Evolutionary conservation across 192 early-diverging fungal genomes (phyloP), one percentile per base, ranked within the genome.

Genomic region (Entomortierella lignicola): DNA sequence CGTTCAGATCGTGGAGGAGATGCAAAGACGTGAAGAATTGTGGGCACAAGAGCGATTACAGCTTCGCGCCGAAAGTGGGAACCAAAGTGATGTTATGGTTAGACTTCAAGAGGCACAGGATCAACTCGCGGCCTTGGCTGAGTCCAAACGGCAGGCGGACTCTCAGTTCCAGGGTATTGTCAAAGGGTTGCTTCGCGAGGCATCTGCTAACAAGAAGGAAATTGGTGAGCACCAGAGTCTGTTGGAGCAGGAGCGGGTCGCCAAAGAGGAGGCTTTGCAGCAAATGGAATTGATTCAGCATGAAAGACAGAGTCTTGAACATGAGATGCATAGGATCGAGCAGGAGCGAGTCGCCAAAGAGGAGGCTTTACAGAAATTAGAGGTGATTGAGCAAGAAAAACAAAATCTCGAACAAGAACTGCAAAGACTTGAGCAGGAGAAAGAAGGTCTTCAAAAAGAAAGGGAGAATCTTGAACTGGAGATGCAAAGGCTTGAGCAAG

Each of bases 161-260:
- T 25, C 55, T 2, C 75, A 79, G 27, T 79, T 79, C 75, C 75
- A 79, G n/a, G 75, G 75, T 8, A 79, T 79, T 15, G 75, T 79
- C 31, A 79, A 79, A 47, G 75, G 75, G 13, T 39, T 79, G n/a
- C 60, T 79, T 34, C 55, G 75, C 2, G 75, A 79, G 39, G 75
- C 75, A 0, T 66, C 75, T 30, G 37, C 48, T 10, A 37, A 60
- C 44, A 79, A 79, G 67, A 79, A 79, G 52, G 67, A 69, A 17
- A 32, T 79, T 2, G 68, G 31, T 12, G 56, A 55, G 17, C 34
- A n/a, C 27, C 55, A 55, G n/a, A 8, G 34, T 18, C 23, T 25
- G 15, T 20, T 77, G 42, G 66, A 68, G 7, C 52, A 77, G 42
- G 66, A 77, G 30, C 60, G 63, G 10, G 34, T 70, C 29, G 55